Conservation (phyloP, 768 basidiomycete genomes). For the Obba rivulosa region DNA sequence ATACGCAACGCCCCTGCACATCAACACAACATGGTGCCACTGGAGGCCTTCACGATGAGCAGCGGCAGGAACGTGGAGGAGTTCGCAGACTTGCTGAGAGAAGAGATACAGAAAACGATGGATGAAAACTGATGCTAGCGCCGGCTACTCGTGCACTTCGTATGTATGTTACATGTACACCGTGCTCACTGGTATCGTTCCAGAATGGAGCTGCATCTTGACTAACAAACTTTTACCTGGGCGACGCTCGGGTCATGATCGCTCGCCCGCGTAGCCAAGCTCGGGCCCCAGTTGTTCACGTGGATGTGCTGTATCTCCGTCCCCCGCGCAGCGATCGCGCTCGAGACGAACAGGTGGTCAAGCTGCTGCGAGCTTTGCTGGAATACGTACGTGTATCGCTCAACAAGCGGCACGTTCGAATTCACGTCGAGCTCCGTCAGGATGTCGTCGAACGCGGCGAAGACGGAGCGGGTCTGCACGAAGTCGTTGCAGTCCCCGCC, state of each 20-base stretch:
- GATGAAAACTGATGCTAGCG: slow-evolving; percentile 2
- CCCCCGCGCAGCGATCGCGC: slow-evolving; percentile 34
- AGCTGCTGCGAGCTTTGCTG: slow-evolving; percentile 54
- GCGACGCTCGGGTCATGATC: slow-evolving; percentile 60
- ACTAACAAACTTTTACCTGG: slow-evolving; percentile 39
- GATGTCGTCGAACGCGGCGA: slow-evolving; percentile 35
- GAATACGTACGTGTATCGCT: slow-evolving; percentile 57
- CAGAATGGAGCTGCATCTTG: too few species aligned
- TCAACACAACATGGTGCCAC: slow-evolving; percentile 88
- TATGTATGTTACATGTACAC: too few species aligned
- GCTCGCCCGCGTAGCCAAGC: slow-evolving; percentile 36
- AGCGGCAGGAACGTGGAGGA: slow-evolving; percentile 66
- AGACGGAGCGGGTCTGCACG: slow-evolving; percentile 46
- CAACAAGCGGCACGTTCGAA: slow-evolving; percentile 38
- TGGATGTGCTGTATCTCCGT: slow-evolving; percentile 51
- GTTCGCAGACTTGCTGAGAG: slow-evolving; percentile 64
- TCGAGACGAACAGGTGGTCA: slow-evolving; percentile 48
- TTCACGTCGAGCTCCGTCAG: slow-evolving; percentile 46
- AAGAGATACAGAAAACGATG: slow-evolving; percentile 38
- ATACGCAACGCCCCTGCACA: slow-evolving; percentile 63
- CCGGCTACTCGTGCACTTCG: too few species aligned
- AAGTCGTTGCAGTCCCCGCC: slow-evolving; percentile 63
- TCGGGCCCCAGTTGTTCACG: slow-evolving; percentile 50
- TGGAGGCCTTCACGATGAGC: slow-evolving; percentile 80
- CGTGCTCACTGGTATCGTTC: too few species aligned